These are phyloP conservation scores for Podospora comata DNA, from an alignment of 495 filamentous ascomycete genomes.

Conservation along the genomic window DNA sequence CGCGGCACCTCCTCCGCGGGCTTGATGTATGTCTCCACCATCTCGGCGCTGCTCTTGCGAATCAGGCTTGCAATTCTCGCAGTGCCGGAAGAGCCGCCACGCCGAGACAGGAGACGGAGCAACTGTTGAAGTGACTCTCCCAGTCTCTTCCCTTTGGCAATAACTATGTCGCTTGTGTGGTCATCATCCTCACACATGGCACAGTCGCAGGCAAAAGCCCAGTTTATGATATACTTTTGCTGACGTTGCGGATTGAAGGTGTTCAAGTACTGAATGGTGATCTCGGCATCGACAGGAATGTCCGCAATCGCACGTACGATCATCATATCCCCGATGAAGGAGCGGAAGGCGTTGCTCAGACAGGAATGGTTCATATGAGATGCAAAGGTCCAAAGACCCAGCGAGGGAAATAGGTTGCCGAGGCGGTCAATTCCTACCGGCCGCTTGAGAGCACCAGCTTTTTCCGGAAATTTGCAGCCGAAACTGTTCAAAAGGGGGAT, in stretches of 20 bases:
- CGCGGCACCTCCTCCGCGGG: neutral
- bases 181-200: neutral
- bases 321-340: conserved; percentile 61
- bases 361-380: conserved; percentile 59
- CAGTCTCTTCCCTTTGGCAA: neutral
- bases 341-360: conserved; percentile 41
- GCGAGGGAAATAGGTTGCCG: neutral
- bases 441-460: neutral
- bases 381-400: conserved; percentile 23
- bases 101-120: neutral
- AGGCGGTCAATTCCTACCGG: neutral
- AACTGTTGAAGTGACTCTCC: neutral
- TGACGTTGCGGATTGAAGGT: neutral
- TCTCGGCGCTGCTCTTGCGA: neutral
- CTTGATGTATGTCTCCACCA: neutral
- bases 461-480: neutral
- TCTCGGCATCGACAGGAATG: conserved; percentile 40
- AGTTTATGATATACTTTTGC: neutral
- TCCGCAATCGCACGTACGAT: conserved; percentile 50
- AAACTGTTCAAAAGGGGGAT: neutral
- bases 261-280: conserved; percentile 4
- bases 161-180: neutral
- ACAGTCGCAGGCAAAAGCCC: neutral
- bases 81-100: neutral
- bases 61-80: neutral